Base-by-base conservation (phyloP, 2,329 filamentous ascomycete species). In the Sclerotinia nivalis region DNA sequence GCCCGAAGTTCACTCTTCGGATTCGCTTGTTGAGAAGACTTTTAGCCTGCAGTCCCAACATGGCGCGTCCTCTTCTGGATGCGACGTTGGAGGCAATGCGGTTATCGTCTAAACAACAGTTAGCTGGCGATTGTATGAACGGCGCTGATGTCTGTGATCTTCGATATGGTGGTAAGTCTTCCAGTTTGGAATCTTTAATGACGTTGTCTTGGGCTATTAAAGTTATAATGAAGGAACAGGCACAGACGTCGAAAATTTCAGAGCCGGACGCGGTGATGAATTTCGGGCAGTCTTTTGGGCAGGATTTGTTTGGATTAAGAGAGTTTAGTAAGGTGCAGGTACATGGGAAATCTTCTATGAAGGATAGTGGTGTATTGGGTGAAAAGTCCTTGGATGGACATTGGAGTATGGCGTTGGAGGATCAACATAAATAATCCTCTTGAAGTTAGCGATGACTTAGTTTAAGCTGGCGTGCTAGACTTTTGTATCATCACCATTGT, bases 21-120 rank as follows among this genome's bases (percentile, higher is more conserved):
- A 78, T 78, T 70, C 70, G 75, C 72, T 75, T 79, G 75, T 75
- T 80, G 75, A 78, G 77, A 77, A 74, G 77, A 83, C 88, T 90
- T 80, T 85, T 90, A 86, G 86, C 88, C 87, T 86, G 88, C 88
- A 90, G 88, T 88, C 88, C 88, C 86, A 85, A 82, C 81, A 84
- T 90, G 88, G 88, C 88, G 88, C 88, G 88, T 90, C 88, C 88
- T 78, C 83, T 90, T 77, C 82, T 81, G 88, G 88, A 90, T 90
- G 88, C 88, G 88, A 91, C 88, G 87, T 85, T 89, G 87, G 86
- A 80, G 85, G 87, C 85, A 83, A 87, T 91, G 88, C 88, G 88
- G 88, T 89, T 87, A 84, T 86, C 86, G 80, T 88, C 86, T 88
- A 82, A 88, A 74, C 76, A 77, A 74, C 75, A 77, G 72, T 74